Evolutionary conservation across 495 filamentous ascomycete genomes (phyloP).

Genomic region (Clohesyomyces aquaticus): DNA sequence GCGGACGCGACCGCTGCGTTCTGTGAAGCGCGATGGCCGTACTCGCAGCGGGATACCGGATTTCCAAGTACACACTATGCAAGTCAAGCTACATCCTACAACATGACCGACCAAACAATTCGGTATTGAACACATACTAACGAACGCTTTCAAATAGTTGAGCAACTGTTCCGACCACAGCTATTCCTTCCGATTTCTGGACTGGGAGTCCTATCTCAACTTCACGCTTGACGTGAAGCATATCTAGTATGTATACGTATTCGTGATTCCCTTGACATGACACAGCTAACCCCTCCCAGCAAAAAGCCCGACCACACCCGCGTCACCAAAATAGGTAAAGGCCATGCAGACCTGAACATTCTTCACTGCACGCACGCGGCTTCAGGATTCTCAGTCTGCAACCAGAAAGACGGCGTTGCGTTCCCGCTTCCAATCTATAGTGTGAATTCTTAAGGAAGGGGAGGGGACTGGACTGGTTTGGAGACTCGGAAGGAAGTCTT

Average conservation of each 20-base stretch:
- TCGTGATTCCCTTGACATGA: background rate
- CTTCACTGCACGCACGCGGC: conserved; percentile 6
- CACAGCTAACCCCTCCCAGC: background rate
- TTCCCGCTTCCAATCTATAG: conserved; percentile 4
- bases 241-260: conserved; percentile 2
- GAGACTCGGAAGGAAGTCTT: too few relatives aligned
- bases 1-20: background rate
- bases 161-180: background rate
- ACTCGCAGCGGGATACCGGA: background rate
- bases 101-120: too few relatives aligned
- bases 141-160: too few relatives aligned
- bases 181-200: conserved; percentile 7
- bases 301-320: conserved; percentile 1
- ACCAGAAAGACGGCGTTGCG: background rate
- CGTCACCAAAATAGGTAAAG: background rate
- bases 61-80: background rate
- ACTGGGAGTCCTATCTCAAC: background rate
- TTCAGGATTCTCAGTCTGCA: conserved; percentile 8
- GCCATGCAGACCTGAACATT: background rate
- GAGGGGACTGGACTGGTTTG: too few relatives aligned
- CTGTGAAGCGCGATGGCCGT: conserved; percentile 7
- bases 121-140: too few relatives aligned
- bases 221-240: conserved; percentile 19
- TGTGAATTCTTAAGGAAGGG: too few relatives aligned
- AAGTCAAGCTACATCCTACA: too few relatives aligned